phyloP scores from a whole-genome alignment of 208 protist genomes.

The Trypanosoma cruzi region DNA sequence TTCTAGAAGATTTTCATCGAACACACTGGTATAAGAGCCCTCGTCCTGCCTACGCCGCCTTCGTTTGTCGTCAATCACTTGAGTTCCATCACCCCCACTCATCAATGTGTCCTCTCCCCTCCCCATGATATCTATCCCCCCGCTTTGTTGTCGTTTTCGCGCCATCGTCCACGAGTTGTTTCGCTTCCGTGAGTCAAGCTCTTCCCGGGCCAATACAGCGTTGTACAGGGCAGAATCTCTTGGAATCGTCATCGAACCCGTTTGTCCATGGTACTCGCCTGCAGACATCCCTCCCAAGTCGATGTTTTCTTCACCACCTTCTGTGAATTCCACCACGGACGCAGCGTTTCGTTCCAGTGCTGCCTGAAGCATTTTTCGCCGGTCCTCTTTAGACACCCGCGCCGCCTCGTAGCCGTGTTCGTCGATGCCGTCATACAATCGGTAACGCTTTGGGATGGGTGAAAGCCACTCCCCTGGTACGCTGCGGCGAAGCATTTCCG shows the following conservation, averaged over 20 bases:
- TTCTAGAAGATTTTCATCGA: slow-evolving; percentile 70
- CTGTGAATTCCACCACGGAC: slow-evolving; percentile 77
- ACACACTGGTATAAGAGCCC: slow-evolving; percentile 41
- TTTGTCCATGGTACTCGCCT: slow-evolving; percentile 75
- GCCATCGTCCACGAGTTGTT: slow-evolving; percentile 75
- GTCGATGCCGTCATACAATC: slow-evolving; percentile 78
- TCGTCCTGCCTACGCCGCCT: slow-evolving; percentile 55
- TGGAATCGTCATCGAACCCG: slow-evolving; percentile 77
- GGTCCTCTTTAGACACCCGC: slow-evolving; percentile 40
- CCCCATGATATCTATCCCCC: background rate
- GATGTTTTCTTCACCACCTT: slow-evolving; percentile 79
- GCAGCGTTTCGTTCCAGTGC: slow-evolving; percentile 61
- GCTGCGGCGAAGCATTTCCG: slow-evolving; percentile 13
- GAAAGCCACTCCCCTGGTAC: slow-evolving; percentile 63
- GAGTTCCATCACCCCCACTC: background rate
- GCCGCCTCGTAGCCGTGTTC: slow-evolving; percentile 43
- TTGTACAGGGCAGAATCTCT: slow-evolving; percentile 79
- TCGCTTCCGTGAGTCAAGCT: slow-evolving; percentile 77
- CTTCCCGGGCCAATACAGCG: slow-evolving; percentile 43
- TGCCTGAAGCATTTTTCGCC: slow-evolving; percentile 48
- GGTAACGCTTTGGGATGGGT: slow-evolving; percentile 58
- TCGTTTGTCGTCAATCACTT: slow-evolving; percentile 50
- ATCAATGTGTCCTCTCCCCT: background rate
- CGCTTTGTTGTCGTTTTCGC: slow-evolving; percentile 10
- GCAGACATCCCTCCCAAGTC: slow-evolving; percentile 65